A percentile compares a stretch with the other conserved stretches of the same genome.
phyloP scores from a whole-genome alignment of 2,329 filamentous ascomycete species.

The Aspergillus texensis region DNA sequence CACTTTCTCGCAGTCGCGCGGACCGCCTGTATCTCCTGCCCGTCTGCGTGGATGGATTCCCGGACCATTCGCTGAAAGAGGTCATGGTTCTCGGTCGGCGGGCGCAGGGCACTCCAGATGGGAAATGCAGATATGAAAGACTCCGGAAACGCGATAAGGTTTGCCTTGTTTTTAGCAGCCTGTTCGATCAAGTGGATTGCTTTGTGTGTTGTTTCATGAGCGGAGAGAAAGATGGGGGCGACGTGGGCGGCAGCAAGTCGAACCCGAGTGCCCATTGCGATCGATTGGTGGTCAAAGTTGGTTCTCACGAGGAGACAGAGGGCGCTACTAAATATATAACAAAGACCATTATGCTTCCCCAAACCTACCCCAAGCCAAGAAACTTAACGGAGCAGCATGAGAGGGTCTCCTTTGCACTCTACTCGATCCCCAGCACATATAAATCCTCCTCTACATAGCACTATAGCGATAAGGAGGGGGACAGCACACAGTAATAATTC shows the following conservation, averaged over 20 bases:
- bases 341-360: too few species aligned
- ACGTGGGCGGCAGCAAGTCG: constrained; percentile 27
- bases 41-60: constrained; percentile 51
- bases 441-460: too few species aligned
- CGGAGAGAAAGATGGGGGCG: constrained; percentile 52
- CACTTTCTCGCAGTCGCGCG: constrained; percentile 42
- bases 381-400: too few species aligned
- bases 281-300: not conserved
- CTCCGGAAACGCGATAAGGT: constrained; percentile 59
- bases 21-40: constrained; percentile 50
- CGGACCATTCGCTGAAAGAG: constrained; percentile 52
- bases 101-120: constrained; percentile 51
- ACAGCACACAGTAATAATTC: too few species aligned
- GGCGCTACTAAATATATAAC: too few species aligned
- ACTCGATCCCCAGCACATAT: too few species aligned
- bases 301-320: not conserved
- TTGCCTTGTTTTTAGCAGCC: constrained; percentile 48
- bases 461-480: too few species aligned
- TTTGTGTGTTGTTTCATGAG: constrained; percentile 51
- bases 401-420: too few species aligned
- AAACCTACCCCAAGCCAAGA: too few species aligned
- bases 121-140: constrained; percentile 58
- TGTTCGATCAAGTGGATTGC: constrained; percentile 49
- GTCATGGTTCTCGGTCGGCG: constrained; percentile 55
- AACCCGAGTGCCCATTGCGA: not conserved